phyloP scores from a whole-genome alignment of 2,329 filamentous ascomycete species.

The Teratosphaeria epicoccoides region DNA sequence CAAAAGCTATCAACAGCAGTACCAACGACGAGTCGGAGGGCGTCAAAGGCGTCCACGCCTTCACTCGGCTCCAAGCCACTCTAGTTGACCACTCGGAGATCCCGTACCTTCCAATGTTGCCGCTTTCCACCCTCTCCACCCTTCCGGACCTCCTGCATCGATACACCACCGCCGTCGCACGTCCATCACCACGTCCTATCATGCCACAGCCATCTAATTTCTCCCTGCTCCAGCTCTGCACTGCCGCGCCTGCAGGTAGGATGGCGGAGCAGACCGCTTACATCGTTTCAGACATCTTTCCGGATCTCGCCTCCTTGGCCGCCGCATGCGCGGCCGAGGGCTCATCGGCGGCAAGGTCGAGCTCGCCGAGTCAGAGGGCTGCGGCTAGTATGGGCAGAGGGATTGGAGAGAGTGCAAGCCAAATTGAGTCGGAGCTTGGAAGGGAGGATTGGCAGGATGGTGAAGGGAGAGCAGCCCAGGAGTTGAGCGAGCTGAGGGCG shows the following conservation, averaged over 20 bases:
- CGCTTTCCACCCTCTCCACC: constrained; percentile 11
- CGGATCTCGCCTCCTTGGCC: constrained; percentile 14
- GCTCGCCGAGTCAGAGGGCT: constrained; percentile 6
- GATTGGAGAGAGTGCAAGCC: neutral
- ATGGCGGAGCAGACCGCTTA: constrained; percentile 16
- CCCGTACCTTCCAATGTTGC: constrained; percentile 18
- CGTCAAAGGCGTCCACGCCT: constrained; percentile 15
- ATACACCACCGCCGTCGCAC: constrained; percentile 7
- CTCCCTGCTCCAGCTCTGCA: constrained; percentile 19
- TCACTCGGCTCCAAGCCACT: constrained; percentile 18
- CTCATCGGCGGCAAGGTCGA: constrained; percentile 2
- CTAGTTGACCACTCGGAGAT: constrained; percentile 14
- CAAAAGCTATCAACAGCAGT: constrained; percentile 1
- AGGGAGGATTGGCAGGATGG: constrained; percentile 14
- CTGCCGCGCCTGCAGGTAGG: constrained; percentile 8
- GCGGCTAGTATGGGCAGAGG: neutral
- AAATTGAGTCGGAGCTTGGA: neutral
- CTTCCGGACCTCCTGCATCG: constrained; percentile 16
- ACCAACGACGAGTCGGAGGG: constrained; percentile 3
- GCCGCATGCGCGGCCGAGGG: constrained; percentile 6
- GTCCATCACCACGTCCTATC: neutral
- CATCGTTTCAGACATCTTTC: constrained; percentile 18
- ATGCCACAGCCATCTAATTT: constrained; percentile 5
- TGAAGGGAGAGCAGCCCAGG: constrained; percentile 10
- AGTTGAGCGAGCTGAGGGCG: constrained; percentile 15